These are phyloP conservation scores for Talaromyces pinophilus DNA, from an alignment of 2,329 filamentous ascomycete species.

Conservation along the genomic window DNA sequence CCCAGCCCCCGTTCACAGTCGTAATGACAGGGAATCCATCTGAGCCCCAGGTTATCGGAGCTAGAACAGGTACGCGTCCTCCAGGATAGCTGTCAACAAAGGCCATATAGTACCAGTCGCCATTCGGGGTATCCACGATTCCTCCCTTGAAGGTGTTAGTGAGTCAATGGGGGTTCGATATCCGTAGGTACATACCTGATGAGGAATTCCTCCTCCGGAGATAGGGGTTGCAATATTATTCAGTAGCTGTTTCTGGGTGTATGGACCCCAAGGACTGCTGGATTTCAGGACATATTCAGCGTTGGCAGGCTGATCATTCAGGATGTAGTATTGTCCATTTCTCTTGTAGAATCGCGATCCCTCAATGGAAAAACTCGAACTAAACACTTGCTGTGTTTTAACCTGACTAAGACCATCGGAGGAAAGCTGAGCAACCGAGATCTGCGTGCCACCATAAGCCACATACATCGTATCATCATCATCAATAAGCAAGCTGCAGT, in stretches of 20 bases:
- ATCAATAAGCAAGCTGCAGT: constrained; percentile 4
- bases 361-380: not conserved
- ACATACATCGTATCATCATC: constrained; percentile 5
- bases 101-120: constrained; percentile 7
- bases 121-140: constrained; percentile 1
- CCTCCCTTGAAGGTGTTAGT: not conserved
- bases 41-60: constrained; percentile 3
- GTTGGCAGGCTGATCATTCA: not conserved
- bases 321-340: constrained; percentile 1
- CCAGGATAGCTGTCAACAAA: constrained; percentile 8
- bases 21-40: constrained; percentile 4
- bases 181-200: not conserved
- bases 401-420: not conserved
- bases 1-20: constrained; percentile 5
- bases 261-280: constrained; percentile 1
- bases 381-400: not conserved
- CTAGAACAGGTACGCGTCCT: constrained; percentile 6
- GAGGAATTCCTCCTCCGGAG: not conserved
- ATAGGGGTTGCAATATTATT: constrained; percentile 1
- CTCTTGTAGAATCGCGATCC: not conserved
- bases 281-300: not conserved
- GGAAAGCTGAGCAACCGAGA: constrained; percentile 2
- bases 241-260: constrained; percentile 1
- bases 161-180: not conserved
- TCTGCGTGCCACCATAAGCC: not conserved